These are phyloP conservation scores for Leavenworthia alabamica DNA, from an alignment of 345 rosid species.

Conservation along the genomic window DNA sequence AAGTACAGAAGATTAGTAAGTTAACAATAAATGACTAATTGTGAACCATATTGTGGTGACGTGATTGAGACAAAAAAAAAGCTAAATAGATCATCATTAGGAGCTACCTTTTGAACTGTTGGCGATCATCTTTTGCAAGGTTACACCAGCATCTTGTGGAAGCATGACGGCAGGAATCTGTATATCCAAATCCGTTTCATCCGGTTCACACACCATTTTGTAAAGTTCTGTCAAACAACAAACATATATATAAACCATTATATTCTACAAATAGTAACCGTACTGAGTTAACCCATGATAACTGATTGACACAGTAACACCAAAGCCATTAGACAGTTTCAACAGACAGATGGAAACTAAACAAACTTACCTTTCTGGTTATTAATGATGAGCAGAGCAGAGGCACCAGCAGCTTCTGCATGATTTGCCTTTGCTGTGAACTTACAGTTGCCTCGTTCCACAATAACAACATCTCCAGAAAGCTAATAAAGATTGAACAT, in stretches of 20 bases:
- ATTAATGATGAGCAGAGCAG: conserved; percentile 85
- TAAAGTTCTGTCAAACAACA: conserved; percentile 58
- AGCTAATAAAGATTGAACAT: conserved; percentile 48
- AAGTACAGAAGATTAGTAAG: background rate
- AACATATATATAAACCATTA: conserved; percentile 9
- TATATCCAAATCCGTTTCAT: conserved; percentile 91
- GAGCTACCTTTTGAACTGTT: conserved; percentile 57
- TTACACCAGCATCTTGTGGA: conserved; percentile 90
- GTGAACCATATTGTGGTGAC: background rate
- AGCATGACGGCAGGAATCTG: conserved; percentile 87
- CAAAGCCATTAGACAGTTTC: background rate
- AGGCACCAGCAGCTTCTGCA: conserved; percentile 88
- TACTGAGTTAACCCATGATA: background rate
- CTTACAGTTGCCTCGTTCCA: conserved; percentile 81
- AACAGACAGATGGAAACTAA: background rate
- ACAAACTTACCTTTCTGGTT: conserved; percentile 62
- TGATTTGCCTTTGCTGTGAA: conserved; percentile 84
- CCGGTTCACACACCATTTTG: conserved; percentile 98
- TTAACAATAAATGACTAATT: background rate
- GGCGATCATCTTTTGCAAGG: conserved; percentile 59
- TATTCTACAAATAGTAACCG: background rate
- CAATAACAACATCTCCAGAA: conserved; percentile 74
- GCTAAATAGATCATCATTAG: conserved; percentile 3
- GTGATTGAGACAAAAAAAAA: background rate
- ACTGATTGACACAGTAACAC: background rate